Evolutionary conservation across 2,329 filamentous ascomycete species (phyloP), one percentile per base, ranked within the genome.

Genomic region (Aureobasidium sp.): DNA sequence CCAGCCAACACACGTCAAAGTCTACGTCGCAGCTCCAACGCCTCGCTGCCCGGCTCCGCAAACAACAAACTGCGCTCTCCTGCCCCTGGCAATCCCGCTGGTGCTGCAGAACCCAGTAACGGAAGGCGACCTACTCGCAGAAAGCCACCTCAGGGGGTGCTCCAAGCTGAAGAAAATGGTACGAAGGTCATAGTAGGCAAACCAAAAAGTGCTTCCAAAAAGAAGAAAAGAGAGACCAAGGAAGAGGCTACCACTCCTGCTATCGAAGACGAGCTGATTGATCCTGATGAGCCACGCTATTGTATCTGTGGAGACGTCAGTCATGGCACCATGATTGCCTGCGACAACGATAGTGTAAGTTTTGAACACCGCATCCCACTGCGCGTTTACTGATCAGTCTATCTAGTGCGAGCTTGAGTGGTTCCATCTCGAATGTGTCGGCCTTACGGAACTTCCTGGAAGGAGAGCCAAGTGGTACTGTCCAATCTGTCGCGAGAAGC

Each of bases 391-490:
- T 55, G 36, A 55, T 25, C 29, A 6, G 20, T 17, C 5, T 37
- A 15, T 48, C 17, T 78, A 88, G 75, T 94, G 90, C 76, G 86
- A 90, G 68, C 85, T 85, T 65, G 89, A 93, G 73, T 94, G 90
- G 90, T 94, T 93, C 72, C 90, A 94, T 71, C 80, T 94, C 44
- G 84, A 86, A 65, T 94, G 90, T 69, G 87, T 94, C 6, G 85
- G 82, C 5, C 78, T 94, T 37, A 78, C 80, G 7, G 82, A 86
- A 27, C 84, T 89, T 63, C 89, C 89, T 12, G 82, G 86, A 2
- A 80, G 88, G 20, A 88, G 87, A 36, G 87, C 87, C 2, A 91
- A 91, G 74, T 94, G 90, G 90, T 94, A 91, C 69, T 94, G 90
- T 73, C 88, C 88, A 1, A 85, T 90, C 55, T 94, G 90, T 70